Conservation (phyloP, 805 yeast species). For the Yarrowia porcina region DNA sequence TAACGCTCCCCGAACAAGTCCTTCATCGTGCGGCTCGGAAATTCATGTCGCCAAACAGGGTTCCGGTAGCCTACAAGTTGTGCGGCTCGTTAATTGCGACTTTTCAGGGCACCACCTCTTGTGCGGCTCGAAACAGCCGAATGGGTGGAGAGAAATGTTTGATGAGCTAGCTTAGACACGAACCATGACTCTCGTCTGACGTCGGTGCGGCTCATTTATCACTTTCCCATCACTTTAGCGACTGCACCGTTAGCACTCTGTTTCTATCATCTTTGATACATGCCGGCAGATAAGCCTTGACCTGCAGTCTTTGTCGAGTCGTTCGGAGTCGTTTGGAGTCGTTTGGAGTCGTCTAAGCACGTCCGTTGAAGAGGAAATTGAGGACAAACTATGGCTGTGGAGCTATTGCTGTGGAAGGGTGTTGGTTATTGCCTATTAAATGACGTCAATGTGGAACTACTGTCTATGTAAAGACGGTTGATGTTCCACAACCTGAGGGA, state of each 20-base stretch:
- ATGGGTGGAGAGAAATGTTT: too few relatives aligned
- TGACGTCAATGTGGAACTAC: too few relatives aligned
- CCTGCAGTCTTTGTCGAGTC: neutral
- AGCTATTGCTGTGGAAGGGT: neutral
- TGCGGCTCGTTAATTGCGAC: conserved; percentile 4
- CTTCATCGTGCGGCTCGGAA: neutral
- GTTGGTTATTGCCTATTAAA: too few relatives aligned
- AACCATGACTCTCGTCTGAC: too few relatives aligned
- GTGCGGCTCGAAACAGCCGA: conserved; percentile 21
- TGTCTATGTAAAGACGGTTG: too few relatives aligned
- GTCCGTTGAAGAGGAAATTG: too few relatives aligned
- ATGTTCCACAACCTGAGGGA: too few relatives aligned
- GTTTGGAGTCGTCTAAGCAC: neutral
- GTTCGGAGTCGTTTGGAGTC: neutral
- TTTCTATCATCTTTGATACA: neutral
- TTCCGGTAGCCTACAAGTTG: neutral
- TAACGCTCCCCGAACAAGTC: neutral
- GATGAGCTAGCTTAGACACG: too few relatives aligned
- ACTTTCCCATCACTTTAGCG: neutral
- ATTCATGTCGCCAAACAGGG: neutral
- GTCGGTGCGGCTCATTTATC: neutral
- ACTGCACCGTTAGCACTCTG: neutral
- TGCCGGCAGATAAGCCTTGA: conserved; percentile 5
- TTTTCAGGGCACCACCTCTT: conserved; percentile 12
- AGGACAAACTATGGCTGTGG: too few relatives aligned